Evolutionary conservation across 192 early-diverging fungal genomes (phyloP), one percentile per base, ranked within the genome.

Genomic region (Backusella parvicylindrica): DNA sequence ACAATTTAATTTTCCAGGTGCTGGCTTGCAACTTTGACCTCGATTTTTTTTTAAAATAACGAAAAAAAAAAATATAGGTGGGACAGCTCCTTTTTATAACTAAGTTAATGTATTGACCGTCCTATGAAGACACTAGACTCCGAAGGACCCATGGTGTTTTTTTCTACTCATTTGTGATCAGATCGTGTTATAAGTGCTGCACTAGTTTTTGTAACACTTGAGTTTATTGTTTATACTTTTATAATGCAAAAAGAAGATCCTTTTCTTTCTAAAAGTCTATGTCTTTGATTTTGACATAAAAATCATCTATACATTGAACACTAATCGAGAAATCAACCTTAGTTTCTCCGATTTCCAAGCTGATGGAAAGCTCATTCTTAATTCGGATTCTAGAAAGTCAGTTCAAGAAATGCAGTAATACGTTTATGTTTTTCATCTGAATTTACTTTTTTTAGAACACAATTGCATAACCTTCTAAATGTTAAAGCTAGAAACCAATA

Each of bases 41-140:
- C 53, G 53, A 28, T 60, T 26, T 60, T n/a, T n/a, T 47, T 60
- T 60, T 60, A 60, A 60, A 60, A 11, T 28, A 28, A 60, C 23
- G 23, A 60, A 60, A 60, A 60, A 60, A 56, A 26, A 4, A 53
- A 53, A 53, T 37, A 38, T 60, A 60, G 23, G 53, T 60, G 28
- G 53, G 53, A 60, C 53, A 60, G 53, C 26, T 60, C 53, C 53
- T 28, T 60, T 60, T 60, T 60, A 60, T 60, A 60, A 60, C 53
- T 28, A 60, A 60, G 53, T 23, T 60, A 60, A 28, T 60, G 53
- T 60, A 60, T 26, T 60, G 21, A 60, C 53, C 43, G 43, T 47
- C 18, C 23, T 60, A 60, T 28, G 26, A 28, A 60, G 53, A 60
- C 23, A 28, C 53, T 60, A 60, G 21, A 60, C 53, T 60, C 53